Percentiles rank a stretch among this genome's conserved stretches.
Evolutionary conservation across 495 filamentous ascomycete species (phyloP).

Genomic region (Penicillium desertorum): DNA sequence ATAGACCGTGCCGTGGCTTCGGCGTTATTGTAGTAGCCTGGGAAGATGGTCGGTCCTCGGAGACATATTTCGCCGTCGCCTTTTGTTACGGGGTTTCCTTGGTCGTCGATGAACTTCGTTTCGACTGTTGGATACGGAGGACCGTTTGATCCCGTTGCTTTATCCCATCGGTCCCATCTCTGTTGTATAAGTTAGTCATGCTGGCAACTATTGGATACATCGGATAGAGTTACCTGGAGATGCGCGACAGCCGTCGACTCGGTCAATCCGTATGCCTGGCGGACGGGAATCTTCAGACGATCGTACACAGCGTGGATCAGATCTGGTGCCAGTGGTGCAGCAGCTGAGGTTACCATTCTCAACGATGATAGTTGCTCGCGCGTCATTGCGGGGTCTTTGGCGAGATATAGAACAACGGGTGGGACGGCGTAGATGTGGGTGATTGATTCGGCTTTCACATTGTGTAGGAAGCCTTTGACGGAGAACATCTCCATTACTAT

Average conservation of each 20-base stretch:
- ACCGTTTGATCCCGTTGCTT: conserved; percentile 38
- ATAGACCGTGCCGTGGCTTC: conserved; percentile 49
- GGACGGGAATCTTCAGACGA: conserved; percentile 62
- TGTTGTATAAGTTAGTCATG: neutral
- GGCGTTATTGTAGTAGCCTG: conserved; percentile 51
- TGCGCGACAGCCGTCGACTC: conserved; percentile 39
- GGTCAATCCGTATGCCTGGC: conserved; percentile 77
- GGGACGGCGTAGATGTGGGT: conserved; percentile 81
- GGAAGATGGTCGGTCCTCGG: conserved; percentile 56
- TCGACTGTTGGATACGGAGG: conserved; percentile 68
- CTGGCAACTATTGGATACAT: too few species aligned
- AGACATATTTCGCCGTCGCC: conserved; percentile 60
- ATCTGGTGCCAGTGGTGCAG: conserved; percentile 74
- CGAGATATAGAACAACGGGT: conserved; percentile 71
- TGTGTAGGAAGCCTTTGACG: conserved; percentile 61
- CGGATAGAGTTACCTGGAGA: neutral
- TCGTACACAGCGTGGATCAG: conserved; percentile 68
- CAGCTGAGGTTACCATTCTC: conserved; percentile 75
- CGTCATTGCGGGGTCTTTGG: conserved; percentile 62
- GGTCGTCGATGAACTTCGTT: conserved; percentile 62
- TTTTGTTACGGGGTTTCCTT: conserved; percentile 38
- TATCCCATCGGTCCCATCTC: conserved; percentile 2
- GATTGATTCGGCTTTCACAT: conserved; percentile 66
- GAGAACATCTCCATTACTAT: conserved; percentile 78
- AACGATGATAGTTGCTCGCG: conserved; percentile 71